Evolutionary conservation across 371 early-diverging fungal genomes (phyloP).

Genomic region (Lichtheimia ramosa): DNA sequence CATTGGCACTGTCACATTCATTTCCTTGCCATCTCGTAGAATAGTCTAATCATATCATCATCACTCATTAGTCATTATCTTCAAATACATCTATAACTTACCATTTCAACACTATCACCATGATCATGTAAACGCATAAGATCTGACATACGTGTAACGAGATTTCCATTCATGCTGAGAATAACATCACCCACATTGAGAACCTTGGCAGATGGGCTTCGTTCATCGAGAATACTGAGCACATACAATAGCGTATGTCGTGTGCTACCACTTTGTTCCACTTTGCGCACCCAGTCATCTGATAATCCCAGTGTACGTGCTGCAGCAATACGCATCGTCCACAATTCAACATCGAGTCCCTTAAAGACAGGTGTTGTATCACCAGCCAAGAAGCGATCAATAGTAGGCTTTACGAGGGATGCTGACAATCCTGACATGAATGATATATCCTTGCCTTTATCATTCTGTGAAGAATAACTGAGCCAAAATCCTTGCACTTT

Average conservation of each 20-base stretch:
- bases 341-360: constrained; percentile 72
- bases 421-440: constrained; percentile 65
- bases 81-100: constrained; percentile 9
- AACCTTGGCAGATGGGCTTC: constrained; percentile 55
- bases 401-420: constrained; percentile 31
- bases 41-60: constrained; percentile 33
- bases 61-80: not conserved
- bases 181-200: constrained; percentile 84
- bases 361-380: constrained; percentile 42
- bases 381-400: constrained; percentile 36
- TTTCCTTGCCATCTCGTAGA: constrained; percentile 58
- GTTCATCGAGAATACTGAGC: constrained; percentile 56
- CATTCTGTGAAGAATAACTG: constrained; percentile 68
- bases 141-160: constrained; percentile 73
- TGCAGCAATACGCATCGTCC: constrained; percentile 77
- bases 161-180: constrained; percentile 71
- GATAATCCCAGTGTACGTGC: constrained; percentile 80
- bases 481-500: constrained; percentile 78
- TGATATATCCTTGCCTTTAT: constrained; percentile 61
- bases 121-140: constrained; percentile 42
- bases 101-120: constrained; percentile 42
- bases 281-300: constrained; percentile 73
- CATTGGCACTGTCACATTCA: constrained; percentile 56
- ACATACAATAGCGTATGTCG: constrained; percentile 72
- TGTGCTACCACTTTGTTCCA: constrained; percentile 65